phyloP scores from a whole-genome alignment of 116 monocot genomes.

The Posidonia oceanica region DNA sequence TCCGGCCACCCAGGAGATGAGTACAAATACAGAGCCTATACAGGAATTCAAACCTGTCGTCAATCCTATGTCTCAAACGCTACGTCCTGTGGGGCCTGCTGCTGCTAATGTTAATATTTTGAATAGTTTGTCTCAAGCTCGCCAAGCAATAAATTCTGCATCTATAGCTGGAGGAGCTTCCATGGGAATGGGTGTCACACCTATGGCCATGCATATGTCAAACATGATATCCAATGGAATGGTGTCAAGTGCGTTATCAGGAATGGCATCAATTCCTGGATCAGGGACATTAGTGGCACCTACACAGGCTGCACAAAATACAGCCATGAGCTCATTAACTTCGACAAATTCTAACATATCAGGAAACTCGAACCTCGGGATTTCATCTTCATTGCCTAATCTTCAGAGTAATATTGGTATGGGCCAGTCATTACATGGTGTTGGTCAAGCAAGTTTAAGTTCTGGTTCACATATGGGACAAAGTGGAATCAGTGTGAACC shows the following conservation, averaged over 20 bases:
- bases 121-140: slow-evolving; percentile 76
- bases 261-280: slow-evolving; percentile 51
- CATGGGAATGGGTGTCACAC: slow-evolving; percentile 26
- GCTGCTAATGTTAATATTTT: slow-evolving; percentile 79
- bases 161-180: slow-evolving; percentile 51
- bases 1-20: slow-evolving; percentile 65
- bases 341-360: slow-evolving; percentile 49
- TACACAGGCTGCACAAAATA: slow-evolving; percentile 50
- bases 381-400: slow-evolving; percentile 51
- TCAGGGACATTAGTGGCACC: slow-evolving; percentile 36
- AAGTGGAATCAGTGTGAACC: slow-evolving; percentile 58
- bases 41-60: slow-evolving; percentile 79
- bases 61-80: slow-evolving; percentile 37
- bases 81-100: slow-evolving; percentile 52
- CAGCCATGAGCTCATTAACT: slow-evolving; percentile 52
- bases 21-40: slow-evolving; percentile 36
- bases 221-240: slow-evolving; percentile 89
- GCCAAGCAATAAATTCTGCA: slow-evolving; percentile 55
- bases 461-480: slow-evolving; percentile 59
- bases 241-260: slow-evolving; percentile 24
- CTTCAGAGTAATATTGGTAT: slow-evolving; percentile 47
- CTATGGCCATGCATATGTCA: slow-evolving; percentile 84
- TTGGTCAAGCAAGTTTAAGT: slow-evolving; percentile 50
- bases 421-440: slow-evolving; percentile 38
- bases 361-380: slow-evolving; percentile 58